Evolutionary conservation across 225 moss, liverwort and hornwort genomes (phyloP), one percentile per base, ranked within the genome.

Genomic region (Takakia lepidozioides): DNA sequence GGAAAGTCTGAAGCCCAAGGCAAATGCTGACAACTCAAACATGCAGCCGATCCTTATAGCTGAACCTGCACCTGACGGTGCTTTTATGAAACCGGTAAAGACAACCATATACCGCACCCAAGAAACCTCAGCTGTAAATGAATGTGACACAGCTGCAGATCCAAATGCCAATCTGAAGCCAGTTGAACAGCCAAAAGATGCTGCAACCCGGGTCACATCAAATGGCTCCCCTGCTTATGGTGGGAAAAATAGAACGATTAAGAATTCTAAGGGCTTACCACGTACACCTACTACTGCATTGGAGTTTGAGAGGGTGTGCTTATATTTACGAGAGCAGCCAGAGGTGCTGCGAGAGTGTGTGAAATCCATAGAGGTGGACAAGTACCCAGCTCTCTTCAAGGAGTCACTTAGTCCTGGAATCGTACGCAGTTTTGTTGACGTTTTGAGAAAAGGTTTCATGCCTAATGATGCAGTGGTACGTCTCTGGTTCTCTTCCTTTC

Each of bases 361-460:
- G 20, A 72, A 50, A 4, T 60, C 43, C 22, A 64, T 77, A 22
- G 57, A 58, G 23, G 21, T 53, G 24, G 20, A 22, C 8, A 49
- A 43, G 13, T 76, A 77, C 36, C 54, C 61, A 2, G n/a, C 0
- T 2, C 17, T 72, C 13, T 77, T 72, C 2, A 77, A 77, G n/a
- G 72, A 77, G 38, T 68, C 60, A 8, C 16, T 72, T 1, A 77
- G 56, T 50, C 28, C 52, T 29, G 59, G 28, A 0, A 70, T 71
- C n/a, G 19, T 76, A 17, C 48, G 48, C n/a, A 59, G 52, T 34
- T 59, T 77, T 19, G 44, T 67, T 4, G 4, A 57, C 0, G 50
- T 71, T 26, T 36, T 72, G 8, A 45, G n/a, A 1, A 72, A 72
- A 21, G 70, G 57, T 30, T 72, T 56, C 18, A 72, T 77, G 76